Evolutionary conservation across 208 protist genomes (phyloP), one percentile per base, ranked within the genome.

Genomic region (Trichomonas gallinae): DNA sequence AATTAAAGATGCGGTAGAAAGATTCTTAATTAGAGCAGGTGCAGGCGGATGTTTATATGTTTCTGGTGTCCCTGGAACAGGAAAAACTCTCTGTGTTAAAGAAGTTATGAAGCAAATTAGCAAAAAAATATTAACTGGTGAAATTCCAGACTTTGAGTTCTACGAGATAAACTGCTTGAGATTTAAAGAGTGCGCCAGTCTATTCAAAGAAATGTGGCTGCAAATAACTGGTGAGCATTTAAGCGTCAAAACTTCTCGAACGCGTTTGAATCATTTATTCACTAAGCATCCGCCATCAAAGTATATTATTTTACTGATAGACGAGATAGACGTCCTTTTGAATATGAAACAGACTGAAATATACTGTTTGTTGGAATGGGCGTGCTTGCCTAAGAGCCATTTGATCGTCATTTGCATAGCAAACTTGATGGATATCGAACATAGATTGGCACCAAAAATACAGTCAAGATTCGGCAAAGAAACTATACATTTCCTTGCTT

Each of bases 51-150:
- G 87, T 36, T 13, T 93, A 10, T 93, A 93, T 51, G 17, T 93
- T 2, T 93, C 87, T 93, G 87, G 87, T 38, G 87, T 93, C 4
- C 87, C 87, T 93, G 87, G 87, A n/a, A 93, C 87, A 9, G 87
- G 87, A 17, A 93, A 93, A 93, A 93, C 87, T 8, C 36, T 93
- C 0, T 42, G 42, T 38, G 87, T 93, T 58, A 42, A 44, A 48
- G 87, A 93, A 93, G 87, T 93, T 0, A 93, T 93, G 87, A 42
- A 44, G 11, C 40, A 40, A 51, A 23, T 93, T 0, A 15, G 40
- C 21, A 31, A 42, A 34, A 38, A 93, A 93, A 10, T 34, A 0
- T 38, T 93, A 11, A 9, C 42, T 51, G 87, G 87, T 38, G 31
- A 93, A 93, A 34, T 93, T 36, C 15, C 15, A 13, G 44, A 93